Evolutionary conservation across 2,329 filamentous ascomycete species (phyloP).

Genomic region (Colletotrichum sublineola): DNA sequence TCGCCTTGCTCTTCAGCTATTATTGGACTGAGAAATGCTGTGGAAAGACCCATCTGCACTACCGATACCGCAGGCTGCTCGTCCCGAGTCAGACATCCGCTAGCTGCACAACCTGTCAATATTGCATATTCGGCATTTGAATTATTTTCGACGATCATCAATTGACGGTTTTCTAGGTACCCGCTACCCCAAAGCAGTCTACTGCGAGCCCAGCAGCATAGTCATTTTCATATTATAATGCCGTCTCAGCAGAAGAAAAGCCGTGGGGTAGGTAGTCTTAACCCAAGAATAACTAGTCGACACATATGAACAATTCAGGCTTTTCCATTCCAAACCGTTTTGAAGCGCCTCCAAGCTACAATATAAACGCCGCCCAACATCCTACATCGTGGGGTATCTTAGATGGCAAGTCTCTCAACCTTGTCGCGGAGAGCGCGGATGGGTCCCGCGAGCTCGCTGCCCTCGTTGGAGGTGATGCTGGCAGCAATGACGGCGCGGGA

Average conservation of each 20-base stretch:
- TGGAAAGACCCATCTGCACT: not conserved
- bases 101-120: constrained; percentile 6
- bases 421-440: constrained; percentile 93
- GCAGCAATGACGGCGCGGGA: constrained; percentile 88
- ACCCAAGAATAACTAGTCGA: constrained; percentile 26
- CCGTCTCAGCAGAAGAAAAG: not conserved
- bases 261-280: not conserved
- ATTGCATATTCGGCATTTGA: constrained; percentile 2
- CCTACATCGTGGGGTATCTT: constrained; percentile 52
- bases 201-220: not conserved
- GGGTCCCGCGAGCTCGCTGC: constrained; percentile 86
- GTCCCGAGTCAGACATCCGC: not conserved
- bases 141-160: constrained; percentile 19
- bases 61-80: not conserved
- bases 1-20: constrained; percentile 26
- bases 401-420: constrained; percentile 96
- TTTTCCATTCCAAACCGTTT: constrained; percentile 27
- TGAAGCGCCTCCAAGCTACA: constrained; percentile 13
- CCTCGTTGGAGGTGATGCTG: constrained; percentile 92
- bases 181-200: not conserved
- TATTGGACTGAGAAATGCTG: not conserved
- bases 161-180: constrained; percentile 1
- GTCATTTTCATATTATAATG: not conserved
- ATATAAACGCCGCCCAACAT: constrained; percentile 24
- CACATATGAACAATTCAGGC: constrained; percentile 33